Evolutionary conservation across 257 asterid genomes (phyloP).

Genomic region (Jacaranda copaia): DNA sequence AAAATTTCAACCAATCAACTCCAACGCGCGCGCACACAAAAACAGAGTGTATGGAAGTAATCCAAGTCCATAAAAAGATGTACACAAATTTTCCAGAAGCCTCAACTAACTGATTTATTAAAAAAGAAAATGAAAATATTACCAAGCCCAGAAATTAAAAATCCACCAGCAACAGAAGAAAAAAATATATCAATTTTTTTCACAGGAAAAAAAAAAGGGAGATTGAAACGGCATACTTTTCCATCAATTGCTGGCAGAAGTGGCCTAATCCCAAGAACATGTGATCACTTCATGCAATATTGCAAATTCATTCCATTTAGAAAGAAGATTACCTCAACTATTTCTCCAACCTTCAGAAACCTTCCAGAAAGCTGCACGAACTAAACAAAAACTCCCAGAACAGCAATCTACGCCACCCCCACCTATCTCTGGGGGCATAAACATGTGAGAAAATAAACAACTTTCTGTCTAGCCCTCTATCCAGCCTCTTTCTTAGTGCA

Average conservation of each 20-base stretch:
- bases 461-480: constrained; percentile 42
- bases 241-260: constrained; percentile 29
- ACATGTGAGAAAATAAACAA: constrained; percentile 9
- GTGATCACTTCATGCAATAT: constrained; percentile 21
- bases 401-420: constrained; percentile 7
- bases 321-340: constrained; percentile 39
- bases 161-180: constrained; percentile 14
- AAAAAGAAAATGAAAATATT: background rate
- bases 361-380: constrained; percentile 59
- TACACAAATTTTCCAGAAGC: background rate
- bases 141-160: constrained; percentile 25
- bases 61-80: background rate
- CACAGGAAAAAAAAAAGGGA: background rate
- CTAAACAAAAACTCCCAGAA: constrained; percentile 26
- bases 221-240: constrained; percentile 18
- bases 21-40: no score
- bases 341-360: constrained; percentile 51
- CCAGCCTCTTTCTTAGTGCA: constrained; percentile 42
- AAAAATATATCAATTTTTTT: constrained; percentile 17
- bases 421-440: constrained; percentile 23
- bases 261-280: constrained; percentile 42
- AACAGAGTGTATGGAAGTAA: no score
- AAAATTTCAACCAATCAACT: no score
- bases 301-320: background rate
- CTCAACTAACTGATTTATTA: background rate